These are phyloP conservation scores for Podospora sp. DNA, from an alignment of 495 filamentous ascomycete genomes.

Conservation along the genomic window DNA sequence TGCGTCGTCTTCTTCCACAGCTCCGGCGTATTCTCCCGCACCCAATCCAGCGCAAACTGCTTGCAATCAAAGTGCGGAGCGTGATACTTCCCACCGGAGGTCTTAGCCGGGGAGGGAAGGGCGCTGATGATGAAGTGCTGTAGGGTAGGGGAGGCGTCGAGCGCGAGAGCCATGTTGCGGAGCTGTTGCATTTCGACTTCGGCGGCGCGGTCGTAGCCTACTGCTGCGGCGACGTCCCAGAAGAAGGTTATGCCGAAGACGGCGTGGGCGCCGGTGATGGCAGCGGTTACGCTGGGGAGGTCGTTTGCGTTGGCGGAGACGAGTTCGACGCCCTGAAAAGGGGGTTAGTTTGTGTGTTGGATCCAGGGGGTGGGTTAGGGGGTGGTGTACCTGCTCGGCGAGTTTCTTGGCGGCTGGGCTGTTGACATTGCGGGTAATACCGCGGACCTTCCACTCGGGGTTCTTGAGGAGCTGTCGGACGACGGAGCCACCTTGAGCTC, in stretches of 20 bases:
- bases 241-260: constrained; percentile 13
- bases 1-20: constrained; percentile 21
- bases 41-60: constrained; percentile 13
- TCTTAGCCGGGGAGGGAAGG: background rate
- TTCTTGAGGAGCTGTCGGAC: constrained; percentile 2
- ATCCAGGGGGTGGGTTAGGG: background rate
- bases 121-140: constrained; percentile 21
- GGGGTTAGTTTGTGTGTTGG: background rate
- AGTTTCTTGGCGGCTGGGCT: background rate
- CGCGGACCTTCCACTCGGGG: constrained; percentile 10
- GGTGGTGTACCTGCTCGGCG: constrained; percentile 29
- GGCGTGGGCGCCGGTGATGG: background rate
- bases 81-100: constrained; percentile 8
- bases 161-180: constrained; percentile 14
- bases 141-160: background rate
- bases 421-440: constrained; percentile 8
- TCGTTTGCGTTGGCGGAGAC: constrained; percentile 11
- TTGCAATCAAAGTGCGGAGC: constrained; percentile 26
- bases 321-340: background rate
- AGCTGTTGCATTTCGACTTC: constrained; percentile 17
- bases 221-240: background rate
- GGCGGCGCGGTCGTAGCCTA: constrained; percentile 12
- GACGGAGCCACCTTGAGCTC: constrained; percentile 9
- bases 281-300: background rate
- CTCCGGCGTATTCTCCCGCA: constrained; percentile 9